Base-by-base conservation (phyloP, 371 early-diverging fungal genomes). In the Mucor circinelloides region DNA sequence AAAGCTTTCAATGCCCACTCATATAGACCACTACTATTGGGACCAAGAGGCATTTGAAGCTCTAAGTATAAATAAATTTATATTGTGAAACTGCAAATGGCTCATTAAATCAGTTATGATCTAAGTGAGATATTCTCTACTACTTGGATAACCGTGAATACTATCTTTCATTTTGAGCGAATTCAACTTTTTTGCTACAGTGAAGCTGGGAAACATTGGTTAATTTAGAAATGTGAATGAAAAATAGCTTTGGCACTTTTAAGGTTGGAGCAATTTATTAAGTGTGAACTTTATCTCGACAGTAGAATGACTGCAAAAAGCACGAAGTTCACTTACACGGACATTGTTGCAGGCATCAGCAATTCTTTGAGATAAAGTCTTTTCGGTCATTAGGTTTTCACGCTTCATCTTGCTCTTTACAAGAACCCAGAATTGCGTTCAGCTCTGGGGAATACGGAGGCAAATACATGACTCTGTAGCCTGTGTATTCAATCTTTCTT, bases 301-400 rank as follows among this genome's bases (percentile, higher is more conserved):
- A 38, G 21, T n/a, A 64, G 38, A 48, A 56, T 58, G 57, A 42
- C 56, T 44, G 46, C 57, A 44, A 64, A 64, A 55, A 42, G 21
- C 31, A 57, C 42, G 31, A 46, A 46, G 28, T 21, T 42, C 32
- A 48, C 55, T 60, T 60, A 58, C 66, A 54, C 60, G 60, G 52
- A 60, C 54, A 44, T 52, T 60, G 52, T 66, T 66, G 60, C 68
- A 68, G 46, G 58, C 63, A 52, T 68, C 52, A 57, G 62, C 59
- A 52, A 68, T 68, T 63, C 63, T 68, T 48, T 58, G 52, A 62
- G 58, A 67, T 58, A 62, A 30, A 57, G 55, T 67, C 56, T 67
- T 48, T 56, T 60, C 56, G 44, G 23, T 60, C 61, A 60, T 32
- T 17, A 67, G 58, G 21, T 56, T 67, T 57, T 34, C 10, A 38